A percentile compares a stretch with the other conserved stretches of the same genome.
Evolutionary conservation across 2,329 filamentous ascomycete genomes (phyloP).

Genomic region (Fusarium succisae): DNA sequence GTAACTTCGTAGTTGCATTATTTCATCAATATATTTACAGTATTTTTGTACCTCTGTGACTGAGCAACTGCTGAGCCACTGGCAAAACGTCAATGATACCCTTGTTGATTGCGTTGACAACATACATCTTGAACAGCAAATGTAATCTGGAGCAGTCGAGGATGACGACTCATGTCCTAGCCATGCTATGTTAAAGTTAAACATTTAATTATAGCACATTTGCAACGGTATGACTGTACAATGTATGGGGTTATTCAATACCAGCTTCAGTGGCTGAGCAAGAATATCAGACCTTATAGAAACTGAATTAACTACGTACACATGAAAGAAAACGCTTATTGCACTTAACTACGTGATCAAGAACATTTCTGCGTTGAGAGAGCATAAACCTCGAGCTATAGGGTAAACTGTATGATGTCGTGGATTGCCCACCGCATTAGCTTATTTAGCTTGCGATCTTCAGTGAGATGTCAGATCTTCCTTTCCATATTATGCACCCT

Average conservation of each 20-base stretch:
- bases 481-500: constrained; percentile 3
- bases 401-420: neutral
- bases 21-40: constrained; percentile 1
- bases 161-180: neutral
- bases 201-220: neutral
- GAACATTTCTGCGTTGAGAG: neutral
- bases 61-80: constrained; percentile 36
- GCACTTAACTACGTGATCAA: too few relatives aligned
- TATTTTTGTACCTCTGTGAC: neutral
- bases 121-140: neutral
- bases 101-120: constrained; percentile 21
- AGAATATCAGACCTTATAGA: neutral
- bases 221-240: neutral
- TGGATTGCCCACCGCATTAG: neutral
- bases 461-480: constrained; percentile 13
- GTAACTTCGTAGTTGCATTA: neutral
- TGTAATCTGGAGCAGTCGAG: neutral
- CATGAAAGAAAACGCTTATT: neutral
- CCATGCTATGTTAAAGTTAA: neutral
- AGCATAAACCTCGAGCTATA: neutral
- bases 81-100: constrained; percentile 31
- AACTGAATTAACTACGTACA: neutral
- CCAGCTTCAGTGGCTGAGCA: neutral
- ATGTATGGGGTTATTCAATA: neutral
- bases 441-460: neutral